Evolutionary conservation across 345 rosid species (phyloP).

Genomic region (Gossypium rotundifolium): DNA sequence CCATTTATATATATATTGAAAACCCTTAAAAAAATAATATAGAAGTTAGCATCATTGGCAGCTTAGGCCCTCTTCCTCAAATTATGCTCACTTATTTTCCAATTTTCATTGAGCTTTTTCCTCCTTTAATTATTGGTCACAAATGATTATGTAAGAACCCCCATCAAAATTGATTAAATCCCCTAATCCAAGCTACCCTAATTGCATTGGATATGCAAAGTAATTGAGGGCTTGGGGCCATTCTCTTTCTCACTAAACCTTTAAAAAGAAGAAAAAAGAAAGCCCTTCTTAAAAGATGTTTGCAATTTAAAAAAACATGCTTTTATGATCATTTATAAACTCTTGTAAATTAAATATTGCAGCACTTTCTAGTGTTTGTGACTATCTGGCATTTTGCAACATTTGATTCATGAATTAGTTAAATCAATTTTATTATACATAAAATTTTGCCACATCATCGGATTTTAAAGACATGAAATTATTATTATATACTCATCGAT

Average conservation of each 20-base stretch:
- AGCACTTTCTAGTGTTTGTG: too few species aligned
- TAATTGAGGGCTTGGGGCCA: too few species aligned
- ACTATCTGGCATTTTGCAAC: fast-evolving
- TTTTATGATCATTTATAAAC: not conserved
- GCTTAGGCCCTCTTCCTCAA: not conserved
- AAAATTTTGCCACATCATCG: too few species aligned
- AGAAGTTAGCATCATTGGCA: too few species aligned
- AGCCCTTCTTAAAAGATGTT: not conserved
- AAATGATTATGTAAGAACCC: not conserved
- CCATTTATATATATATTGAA: too few species aligned
- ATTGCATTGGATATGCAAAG: not conserved
- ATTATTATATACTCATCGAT: too few species aligned
- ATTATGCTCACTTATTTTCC: not conserved
- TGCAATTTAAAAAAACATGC: not conserved
- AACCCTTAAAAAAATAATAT: too few species aligned
- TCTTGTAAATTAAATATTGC: too few species aligned
- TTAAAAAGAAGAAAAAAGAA: too few species aligned
- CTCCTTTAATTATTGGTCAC: not conserved
- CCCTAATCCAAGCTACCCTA: not conserved
- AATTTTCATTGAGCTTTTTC: not conserved
- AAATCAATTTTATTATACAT: too few species aligned
- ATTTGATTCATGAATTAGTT: too few species aligned
- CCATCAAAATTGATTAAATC: not conserved
- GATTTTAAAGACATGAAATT: too few species aligned
- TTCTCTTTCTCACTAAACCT: not conserved